phyloP scores from a whole-genome alignment of 768 basidiomycete species.

The Russula virescens region DNA sequence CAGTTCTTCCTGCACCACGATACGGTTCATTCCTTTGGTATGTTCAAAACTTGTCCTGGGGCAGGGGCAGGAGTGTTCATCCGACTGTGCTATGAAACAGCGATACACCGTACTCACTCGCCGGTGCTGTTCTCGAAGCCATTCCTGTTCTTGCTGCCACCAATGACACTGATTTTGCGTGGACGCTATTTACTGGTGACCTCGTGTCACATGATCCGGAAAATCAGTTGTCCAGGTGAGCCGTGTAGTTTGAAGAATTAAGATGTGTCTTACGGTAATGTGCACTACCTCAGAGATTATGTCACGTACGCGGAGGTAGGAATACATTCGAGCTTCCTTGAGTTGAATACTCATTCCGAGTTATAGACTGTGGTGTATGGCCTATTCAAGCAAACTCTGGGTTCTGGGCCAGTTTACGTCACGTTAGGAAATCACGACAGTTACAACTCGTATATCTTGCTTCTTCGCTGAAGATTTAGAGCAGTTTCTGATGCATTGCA shows the following conservation, averaged over 20 bases:
- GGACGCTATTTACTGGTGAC: slow-evolving; percentile 68
- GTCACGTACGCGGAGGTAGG: slow-evolving; percentile 59
- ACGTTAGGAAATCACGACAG: slow-evolving; percentile 75
- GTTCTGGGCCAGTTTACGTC: slow-evolving; percentile 67
- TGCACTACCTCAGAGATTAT: slow-evolving; percentile 42
- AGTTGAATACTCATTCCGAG: slow-evolving; percentile 8
- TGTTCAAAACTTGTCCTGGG: neutral
- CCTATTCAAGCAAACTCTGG: slow-evolving; percentile 55
- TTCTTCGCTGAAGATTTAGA: neutral
- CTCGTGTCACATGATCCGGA: slow-evolving; percentile 66
- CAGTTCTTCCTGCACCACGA: slow-evolving; percentile 56
- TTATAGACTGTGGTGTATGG: slow-evolving; percentile 61
- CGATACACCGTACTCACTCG: slow-evolving; percentile 60
- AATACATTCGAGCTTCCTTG: neutral
- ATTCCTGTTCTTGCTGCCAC: slow-evolving; percentile 65
- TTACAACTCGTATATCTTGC: slow-evolving; percentile 50
- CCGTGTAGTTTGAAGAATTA: neutral
- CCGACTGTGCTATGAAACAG: slow-evolving; percentile 26
- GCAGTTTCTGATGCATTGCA: slow-evolving; percentile 20
- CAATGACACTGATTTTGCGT: slow-evolving; percentile 53
- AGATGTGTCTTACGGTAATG: neutral
- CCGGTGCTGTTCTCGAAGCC: slow-evolving; percentile 53
- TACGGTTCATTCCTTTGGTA: slow-evolving; percentile 62
- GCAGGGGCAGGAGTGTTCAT: neutral
- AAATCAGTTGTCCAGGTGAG: slow-evolving; percentile 55